Percentiles rank a stretch among this genome's conserved stretches.
Conservation (phyloP, 2,329 filamentous ascomycete genomes). For the Aureobasidium lini region DNA sequence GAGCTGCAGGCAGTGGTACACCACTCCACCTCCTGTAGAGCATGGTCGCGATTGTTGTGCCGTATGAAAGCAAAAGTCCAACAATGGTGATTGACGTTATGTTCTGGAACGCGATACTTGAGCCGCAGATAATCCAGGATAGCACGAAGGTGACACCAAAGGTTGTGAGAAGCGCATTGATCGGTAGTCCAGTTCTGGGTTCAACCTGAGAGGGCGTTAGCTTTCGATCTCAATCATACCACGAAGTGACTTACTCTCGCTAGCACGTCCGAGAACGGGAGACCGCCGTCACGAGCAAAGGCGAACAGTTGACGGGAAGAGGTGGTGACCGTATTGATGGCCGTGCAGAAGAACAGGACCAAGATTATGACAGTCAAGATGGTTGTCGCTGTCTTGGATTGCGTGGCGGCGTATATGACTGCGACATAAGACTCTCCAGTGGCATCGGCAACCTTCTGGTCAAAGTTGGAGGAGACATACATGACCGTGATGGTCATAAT, state of each 20-base stretch:
- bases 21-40: conserved; percentile 16
- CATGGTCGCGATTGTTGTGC: conserved; percentile 17
- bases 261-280: conserved; percentile 17
- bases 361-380: conserved; percentile 18
- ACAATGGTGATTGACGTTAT: conserved; percentile 17
- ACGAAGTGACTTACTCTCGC: too few species aligned
- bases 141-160: conserved; percentile 15
- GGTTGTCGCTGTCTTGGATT: conserved; percentile 19
- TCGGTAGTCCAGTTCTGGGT: conserved; percentile 15
- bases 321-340: conserved; percentile 24
- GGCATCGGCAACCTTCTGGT: conserved; percentile 22
- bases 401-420: conserved; percentile 22
- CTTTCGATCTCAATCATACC: too few species aligned
- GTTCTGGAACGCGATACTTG: conserved; percentile 20
- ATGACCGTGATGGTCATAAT: conserved; percentile 22
- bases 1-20: conserved; percentile 16
- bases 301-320: conserved; percentile 18
- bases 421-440: conserved; percentile 22
- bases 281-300: conserved; percentile 19
- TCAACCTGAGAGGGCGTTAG: too few species aligned
- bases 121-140: conserved; percentile 21
- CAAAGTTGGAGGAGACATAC: conserved; percentile 24
- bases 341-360: conserved; percentile 4
- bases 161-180: not conserved
- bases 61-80: conserved; percentile 18